Conservation (phyloP, 2,329 filamentous ascomycete genomes). For the Epichloe uncinata region DNA sequence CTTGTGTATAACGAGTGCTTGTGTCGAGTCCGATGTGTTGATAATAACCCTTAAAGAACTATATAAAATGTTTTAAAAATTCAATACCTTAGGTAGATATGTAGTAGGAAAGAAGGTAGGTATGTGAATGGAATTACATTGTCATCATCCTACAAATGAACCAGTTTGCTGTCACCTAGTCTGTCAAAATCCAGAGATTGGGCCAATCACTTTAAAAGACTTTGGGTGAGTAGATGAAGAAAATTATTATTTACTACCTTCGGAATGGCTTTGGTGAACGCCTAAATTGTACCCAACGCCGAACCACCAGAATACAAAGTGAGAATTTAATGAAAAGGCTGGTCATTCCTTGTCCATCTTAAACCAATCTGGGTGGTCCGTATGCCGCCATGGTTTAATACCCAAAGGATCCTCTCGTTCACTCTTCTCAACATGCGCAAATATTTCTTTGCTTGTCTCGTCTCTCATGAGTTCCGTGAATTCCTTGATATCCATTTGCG, state of each 20-base stretch:
- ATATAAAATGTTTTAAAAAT: too few relatives aligned
- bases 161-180: too few relatives aligned
- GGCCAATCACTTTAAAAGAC: neutral
- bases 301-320: neutral
- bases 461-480: constrained; percentile 34
- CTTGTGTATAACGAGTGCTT: too few relatives aligned
- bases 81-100: too few relatives aligned
- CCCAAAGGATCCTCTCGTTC: constrained; percentile 39
- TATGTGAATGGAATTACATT: too few relatives aligned
- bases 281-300: neutral
- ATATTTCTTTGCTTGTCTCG: constrained; percentile 33
- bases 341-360: constrained; percentile 17
- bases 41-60: too few relatives aligned
- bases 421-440: constrained; percentile 40
- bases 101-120: too few relatives aligned
- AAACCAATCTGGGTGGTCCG: constrained; percentile 47
- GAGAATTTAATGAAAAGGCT: neutral
- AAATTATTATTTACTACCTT: neutral
- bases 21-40: too few relatives aligned
- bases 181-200: neutral
- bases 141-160: too few relatives aligned
- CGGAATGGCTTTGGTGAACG: neutral
- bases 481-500: constrained; percentile 37
- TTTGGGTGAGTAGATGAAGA: neutral
- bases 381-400: constrained; percentile 45